Evolutionary conservation across 129 eudicot genomes (phyloP), one percentile per base, ranked within the genome.

Genomic region (Oenanthe sinensis): DNA sequence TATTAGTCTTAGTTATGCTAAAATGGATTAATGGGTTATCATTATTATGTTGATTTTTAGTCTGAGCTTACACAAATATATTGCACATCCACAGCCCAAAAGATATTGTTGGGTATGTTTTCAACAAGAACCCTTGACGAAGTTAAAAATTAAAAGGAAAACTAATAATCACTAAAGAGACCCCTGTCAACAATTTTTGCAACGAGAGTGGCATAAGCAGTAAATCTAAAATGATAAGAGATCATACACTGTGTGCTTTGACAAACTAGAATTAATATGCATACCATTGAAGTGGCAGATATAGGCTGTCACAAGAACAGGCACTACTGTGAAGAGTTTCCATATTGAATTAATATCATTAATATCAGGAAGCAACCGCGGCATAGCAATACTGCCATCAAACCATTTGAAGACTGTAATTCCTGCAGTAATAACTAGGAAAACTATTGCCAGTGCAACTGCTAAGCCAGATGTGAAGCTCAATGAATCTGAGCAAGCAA

Each of bases 221-320:
- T 68, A 58, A 49, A 80, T 26, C 47, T 26, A 74, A 26, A 46
- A 74, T 8, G 24, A 30, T 46, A 4, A 44, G 42, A 46, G 60
- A 26, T 74, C 20, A 26, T 46, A 12, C 20, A 45, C 19, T 74
- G 26, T 4, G 42, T 46, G 40, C n/a, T 74, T 45, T 74, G 60
- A 45, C 6, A 74, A 75, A 44, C 11, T 5, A 22, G 44, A 70
- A 70, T 7, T 36, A 46, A 28, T 15, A 65, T 43, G 44, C 84
- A 37, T 86, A 93, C 98, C 98, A 42, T 91, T 93, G 81, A 86
- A 91, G 78, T 93, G 98, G 75, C 97, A 93, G 63, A 89, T 84
- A 74, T 89, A 93, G 20, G 98, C 97, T 4, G 96, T 91, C 11
- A 93, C 96, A 22, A 93, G 91, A 82, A 93, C 97, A 4, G 98